A percentile compares a stretch with the other conserved stretches of the same genome.
phyloP scores from a whole-genome alignment of 2,329 filamentous ascomycete species.

The Elsinoe necatrix region DNA sequence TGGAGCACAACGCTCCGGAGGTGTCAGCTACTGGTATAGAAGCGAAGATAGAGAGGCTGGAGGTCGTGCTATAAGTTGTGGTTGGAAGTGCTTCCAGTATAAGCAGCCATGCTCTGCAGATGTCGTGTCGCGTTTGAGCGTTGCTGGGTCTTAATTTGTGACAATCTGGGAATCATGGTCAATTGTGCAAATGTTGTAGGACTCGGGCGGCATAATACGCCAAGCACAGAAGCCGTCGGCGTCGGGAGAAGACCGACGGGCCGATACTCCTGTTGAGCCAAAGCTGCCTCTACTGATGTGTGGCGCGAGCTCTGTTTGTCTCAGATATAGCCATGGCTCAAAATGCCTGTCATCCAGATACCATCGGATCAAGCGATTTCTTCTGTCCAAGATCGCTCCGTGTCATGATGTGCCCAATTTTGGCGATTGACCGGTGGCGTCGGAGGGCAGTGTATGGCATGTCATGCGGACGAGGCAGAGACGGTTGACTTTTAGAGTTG shows the following conservation, averaged over 20 bases:
- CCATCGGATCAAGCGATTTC: too few species aligned
- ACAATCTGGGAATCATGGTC: neutral
- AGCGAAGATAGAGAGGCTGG: neutral
- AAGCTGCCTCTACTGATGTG: too few species aligned
- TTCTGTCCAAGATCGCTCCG: neutral
- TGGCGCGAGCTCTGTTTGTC: too few species aligned
- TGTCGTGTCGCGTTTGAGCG: neutral
- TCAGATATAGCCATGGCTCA: neutral
- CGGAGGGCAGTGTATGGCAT: neutral
- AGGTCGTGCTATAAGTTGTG: neutral
- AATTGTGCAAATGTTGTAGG: neutral
- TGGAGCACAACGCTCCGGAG: too few species aligned
- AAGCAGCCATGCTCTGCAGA: neutral
- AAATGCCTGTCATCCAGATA: too few species aligned
- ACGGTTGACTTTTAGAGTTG: neutral
- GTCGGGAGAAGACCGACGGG: neutral
- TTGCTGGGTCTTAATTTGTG: neutral
- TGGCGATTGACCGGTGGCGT: neutral
- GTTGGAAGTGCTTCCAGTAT: neutral
- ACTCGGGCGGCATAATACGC: neutral
- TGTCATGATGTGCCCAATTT: too few species aligned
- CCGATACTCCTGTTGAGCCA: too few species aligned
- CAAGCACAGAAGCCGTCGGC: neutral
- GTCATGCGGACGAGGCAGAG: too few species aligned
- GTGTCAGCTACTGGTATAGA: neutral